Evolutionary conservation across 768 basidiomycete species (phyloP), one percentile per base, ranked within the genome.

Genomic region (Strobilomyces echinocephalus): DNA sequence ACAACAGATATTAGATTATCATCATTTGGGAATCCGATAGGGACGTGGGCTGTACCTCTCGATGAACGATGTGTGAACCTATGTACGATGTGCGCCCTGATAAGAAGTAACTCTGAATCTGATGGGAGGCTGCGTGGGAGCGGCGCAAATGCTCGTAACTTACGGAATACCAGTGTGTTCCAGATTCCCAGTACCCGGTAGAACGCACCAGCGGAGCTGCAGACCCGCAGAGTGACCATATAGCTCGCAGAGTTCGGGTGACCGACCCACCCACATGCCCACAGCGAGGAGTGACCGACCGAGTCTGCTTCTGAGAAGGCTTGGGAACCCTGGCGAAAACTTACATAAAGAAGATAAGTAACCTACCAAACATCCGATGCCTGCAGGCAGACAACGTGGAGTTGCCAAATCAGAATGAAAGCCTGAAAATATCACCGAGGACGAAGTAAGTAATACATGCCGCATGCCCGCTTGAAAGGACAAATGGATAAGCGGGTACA

Each of bases 371-470:
- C 74, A 70, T 67, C 63, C 58, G 63, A 66, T 79, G 83, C 85
- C 84, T 85, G 83, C 82, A 86, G 85, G 85, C 85, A 83, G 72
- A 74, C 76, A 85, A 84, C 85, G 84, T 87, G 79, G 71, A 71
- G 69, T 74, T 69, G 70, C 74, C 69, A 64, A 69, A 81, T 82
- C 79, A 78, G 80, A 84, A 55, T 50, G 36, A 60, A 73, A 70
- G 72, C 63, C 66, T 71, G 72, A 14, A 74, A 76, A 74, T 75
- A 59, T 64, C 57, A 54, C 68, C 69, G 65, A 61, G 57, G 60
- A 65, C 63, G 47, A 61, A 63, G 58, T 64, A 56, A 58, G 62
- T 66, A 70, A 67, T 69, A 61, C 57, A 26, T 38, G 64, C 67
- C 60, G 57, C 64, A 52, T 68, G 66, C 46, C 65, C 65, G 65